A percentile compares a stretch with the other conserved stretches of the same genome.
These are phyloP conservation scores for Solanum dulcamara DNA, from an alignment of 257 asterid species.

Conservation along the genomic window DNA sequence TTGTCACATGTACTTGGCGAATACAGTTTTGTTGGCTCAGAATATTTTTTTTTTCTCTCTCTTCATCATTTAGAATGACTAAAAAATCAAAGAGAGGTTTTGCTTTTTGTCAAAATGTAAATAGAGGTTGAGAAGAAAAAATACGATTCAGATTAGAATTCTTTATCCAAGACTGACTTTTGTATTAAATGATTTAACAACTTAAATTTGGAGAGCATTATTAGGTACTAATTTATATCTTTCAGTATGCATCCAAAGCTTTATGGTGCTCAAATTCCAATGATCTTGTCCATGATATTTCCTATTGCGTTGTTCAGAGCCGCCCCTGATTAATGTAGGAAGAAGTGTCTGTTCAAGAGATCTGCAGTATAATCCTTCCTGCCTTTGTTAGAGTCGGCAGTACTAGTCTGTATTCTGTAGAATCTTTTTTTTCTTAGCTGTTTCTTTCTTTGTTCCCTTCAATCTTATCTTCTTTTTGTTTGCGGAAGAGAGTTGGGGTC, in stretches of 20 bases:
- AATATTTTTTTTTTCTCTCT: not conserved
- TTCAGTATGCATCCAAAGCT: not conserved
- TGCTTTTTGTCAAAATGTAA: not conserved
- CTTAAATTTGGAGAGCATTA: not conserved
- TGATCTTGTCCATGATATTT: not conserved
- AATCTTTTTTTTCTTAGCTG: not conserved
- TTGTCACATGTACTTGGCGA: not conserved
- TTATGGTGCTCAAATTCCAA: not conserved
- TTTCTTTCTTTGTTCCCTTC: not conserved
- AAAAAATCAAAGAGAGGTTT: not conserved
- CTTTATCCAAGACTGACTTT: not conserved
- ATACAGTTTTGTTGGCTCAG: not conserved
- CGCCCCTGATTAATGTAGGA: not conserved
- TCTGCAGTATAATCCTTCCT: not conserved
- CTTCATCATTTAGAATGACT: not conserved
- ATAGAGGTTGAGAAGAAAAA: not conserved
- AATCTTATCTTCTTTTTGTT: not conserved
- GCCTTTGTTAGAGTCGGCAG: not conserved
- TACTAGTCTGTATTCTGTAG: not conserved
- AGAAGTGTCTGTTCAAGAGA: not conserved
- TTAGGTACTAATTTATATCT: not conserved
- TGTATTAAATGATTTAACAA: not conserved
- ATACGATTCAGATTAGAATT: not conserved
- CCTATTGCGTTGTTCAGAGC: not conserved
- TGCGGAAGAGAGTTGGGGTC: not conserved